Evolutionary conservation across 2,329 filamentous ascomycete species (phyloP), one percentile per base, ranked within the genome.

Genomic region (Penicillium sp.): DNA sequence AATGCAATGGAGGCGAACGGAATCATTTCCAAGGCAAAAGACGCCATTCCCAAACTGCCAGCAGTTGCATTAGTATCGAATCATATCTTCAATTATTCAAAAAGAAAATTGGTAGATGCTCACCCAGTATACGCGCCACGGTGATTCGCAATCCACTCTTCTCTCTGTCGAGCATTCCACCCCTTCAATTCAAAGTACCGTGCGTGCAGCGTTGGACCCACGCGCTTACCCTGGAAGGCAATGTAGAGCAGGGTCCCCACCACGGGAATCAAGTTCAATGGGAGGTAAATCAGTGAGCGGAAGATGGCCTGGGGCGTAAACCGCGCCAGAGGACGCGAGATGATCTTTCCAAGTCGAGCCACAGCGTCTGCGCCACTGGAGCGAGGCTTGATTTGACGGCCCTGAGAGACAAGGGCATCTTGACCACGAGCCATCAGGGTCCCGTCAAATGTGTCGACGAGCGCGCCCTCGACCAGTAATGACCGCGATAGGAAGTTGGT

Each of bases 161-260:
- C 76, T 60, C 76, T 80, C 67, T 88, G 79, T 9, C 73, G 73
- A 27, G 75, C 70, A 38, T 80, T 80, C 88, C 89, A 95, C 41
- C 81, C 80, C 73, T 96, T 97, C 52, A 97, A 77, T 73, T 95
- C 88, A 67, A 95, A 96, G 70, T 95, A 96, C 70, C 93, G 67
- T 3, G 68, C 65, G 62, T 81, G 77, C 34, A 75, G 73, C 1
- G 72, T 72, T 36, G 81, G 80, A 2, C 78, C 81, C 26, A 72
- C 65, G 49, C 73, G 74, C 59, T 67, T 68, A 68, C 85, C 86
- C 68, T 95, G 89, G 12, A 94, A 66, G 27, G 86, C 66, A 32
- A 96, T 78, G 67, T 95, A 97, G 4, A 90, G 73, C 6, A 83
- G 73, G 0, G 90, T 95, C 5, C 91, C 91, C 13, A 95, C 81